Evolutionary conservation across 2,329 filamentous ascomycete species (phyloP).

Genomic region (Xylaria sp.): DNA sequence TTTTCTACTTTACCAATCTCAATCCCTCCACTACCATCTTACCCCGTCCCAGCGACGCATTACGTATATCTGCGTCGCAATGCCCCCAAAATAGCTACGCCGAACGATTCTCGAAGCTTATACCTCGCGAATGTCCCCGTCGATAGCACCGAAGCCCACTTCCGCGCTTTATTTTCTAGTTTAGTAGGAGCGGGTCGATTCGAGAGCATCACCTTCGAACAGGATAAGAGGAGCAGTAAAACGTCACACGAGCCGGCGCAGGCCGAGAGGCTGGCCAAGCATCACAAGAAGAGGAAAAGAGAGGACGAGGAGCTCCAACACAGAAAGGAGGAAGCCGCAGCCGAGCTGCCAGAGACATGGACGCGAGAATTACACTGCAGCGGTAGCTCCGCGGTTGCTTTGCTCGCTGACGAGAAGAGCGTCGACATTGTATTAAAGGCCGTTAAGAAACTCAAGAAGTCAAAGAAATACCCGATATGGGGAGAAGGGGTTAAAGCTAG

Average conservation of each 20-base stretch:
- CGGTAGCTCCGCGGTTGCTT: conserved; percentile 81
- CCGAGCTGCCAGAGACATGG: conserved; percentile 78
- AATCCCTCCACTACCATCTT: conserved; percentile 72
- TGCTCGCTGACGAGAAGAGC: conserved; percentile 85
- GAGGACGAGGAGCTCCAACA: conserved; percentile 53
- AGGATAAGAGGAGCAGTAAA: conserved; percentile 58
- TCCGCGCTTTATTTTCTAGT: conserved; percentile 78
- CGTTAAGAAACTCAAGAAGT: conserved; percentile 69
- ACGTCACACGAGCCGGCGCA: conserved; percentile 59
- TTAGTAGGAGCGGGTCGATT: conserved; percentile 83
- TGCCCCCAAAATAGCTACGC: conserved; percentile 79
- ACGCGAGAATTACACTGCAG: conserved; percentile 75
- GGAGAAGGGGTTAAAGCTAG: conserved; percentile 69
- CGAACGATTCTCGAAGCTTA: conserved; percentile 79
- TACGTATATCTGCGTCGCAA: conserved; percentile 90
- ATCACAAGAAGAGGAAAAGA: conserved; percentile 64
- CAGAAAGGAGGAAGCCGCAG: conserved; percentile 66
- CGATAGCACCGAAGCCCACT: conserved; percentile 81
- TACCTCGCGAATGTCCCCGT: conserved; percentile 92
- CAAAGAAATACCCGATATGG: conserved; percentile 74
- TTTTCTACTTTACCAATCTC: conserved; percentile 77
- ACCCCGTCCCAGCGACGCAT: conserved; percentile 73
- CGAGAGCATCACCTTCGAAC: conserved; percentile 80
- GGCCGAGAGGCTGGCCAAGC: conserved; percentile 54
- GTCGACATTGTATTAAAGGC: conserved; percentile 82